Conservation (phyloP, 352 stramenopile species). For the Lagenidium giganteum region DNA sequence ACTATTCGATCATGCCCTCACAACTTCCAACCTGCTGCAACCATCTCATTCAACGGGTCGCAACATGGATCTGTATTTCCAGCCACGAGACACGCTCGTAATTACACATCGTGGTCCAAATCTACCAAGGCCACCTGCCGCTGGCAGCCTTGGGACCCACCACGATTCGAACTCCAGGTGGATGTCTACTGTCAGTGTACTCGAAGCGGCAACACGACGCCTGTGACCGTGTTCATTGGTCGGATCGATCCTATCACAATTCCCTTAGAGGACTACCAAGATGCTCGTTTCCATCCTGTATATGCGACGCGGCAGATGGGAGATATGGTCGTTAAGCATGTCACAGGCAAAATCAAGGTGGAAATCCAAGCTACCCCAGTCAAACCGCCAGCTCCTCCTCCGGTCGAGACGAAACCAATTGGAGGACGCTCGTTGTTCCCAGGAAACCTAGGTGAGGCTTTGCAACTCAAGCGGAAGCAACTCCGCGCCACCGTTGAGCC, state of each 20-base stretch:
- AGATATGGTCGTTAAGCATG: slow-evolving; percentile 10
- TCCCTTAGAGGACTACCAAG: background rate
- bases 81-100: slow-evolving; percentile 8
- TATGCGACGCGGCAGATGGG: slow-evolving; percentile 5
- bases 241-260: slow-evolving; percentile 8
- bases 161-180: too few species aligned
- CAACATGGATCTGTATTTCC: background rate
- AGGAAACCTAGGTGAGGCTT: slow-evolving; percentile 10
- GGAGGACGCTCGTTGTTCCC: too few species aligned
- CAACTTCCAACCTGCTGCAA: slow-evolving; percentile 1
- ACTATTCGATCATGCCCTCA: slow-evolving; percentile 16
- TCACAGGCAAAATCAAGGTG: slow-evolving; percentile 17
- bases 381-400: slow-evolving; percentile 2
- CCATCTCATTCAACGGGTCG: background rate
- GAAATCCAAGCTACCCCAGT: background rate
- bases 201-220: background rate
- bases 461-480: slow-evolving; percentile 18
- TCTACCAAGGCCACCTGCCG: background rate
- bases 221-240: slow-evolving; percentile 1
- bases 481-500: slow-evolving; percentile 10
- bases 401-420: too few species aligned
- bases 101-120: slow-evolving; percentile 15
- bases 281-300: slow-evolving; percentile 10
- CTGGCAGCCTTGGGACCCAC: too few species aligned
- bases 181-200: too few species aligned